These are phyloP conservation scores for Stropharia rugosoannulata DNA, from an alignment of 768 basidiomycete genomes.

Conservation along the genomic window DNA sequence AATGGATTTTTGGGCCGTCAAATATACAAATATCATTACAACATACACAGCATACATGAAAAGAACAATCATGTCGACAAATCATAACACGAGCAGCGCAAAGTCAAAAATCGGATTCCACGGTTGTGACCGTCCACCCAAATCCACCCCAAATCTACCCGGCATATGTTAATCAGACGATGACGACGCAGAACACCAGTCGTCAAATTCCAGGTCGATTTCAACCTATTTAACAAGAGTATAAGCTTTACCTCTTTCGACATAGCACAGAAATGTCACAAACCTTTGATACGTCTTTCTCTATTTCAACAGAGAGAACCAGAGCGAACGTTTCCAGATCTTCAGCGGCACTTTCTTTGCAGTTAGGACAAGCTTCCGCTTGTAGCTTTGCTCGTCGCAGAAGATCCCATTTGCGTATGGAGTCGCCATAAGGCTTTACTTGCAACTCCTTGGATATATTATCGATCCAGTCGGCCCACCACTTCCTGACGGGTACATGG, in stretches of 20 bases:
- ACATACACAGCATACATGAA: too few species aligned
- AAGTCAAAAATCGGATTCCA: too few species aligned
- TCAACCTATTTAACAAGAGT: slow-evolving; percentile 16
- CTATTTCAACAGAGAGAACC: slow-evolving; percentile 30
- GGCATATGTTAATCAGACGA: neutral
- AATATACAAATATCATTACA: too few species aligned
- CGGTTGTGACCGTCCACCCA: too few species aligned
- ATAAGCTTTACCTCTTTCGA: neutral
- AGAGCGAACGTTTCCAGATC: slow-evolving; percentile 30
- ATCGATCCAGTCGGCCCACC: slow-evolving; percentile 34
- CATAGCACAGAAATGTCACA: neutral
- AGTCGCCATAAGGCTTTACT: slow-evolving; percentile 32
- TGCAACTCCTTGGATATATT: slow-evolving; percentile 27
- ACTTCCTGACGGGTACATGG: slow-evolving; percentile 24
- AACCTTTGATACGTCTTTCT: slow-evolving; percentile 30
- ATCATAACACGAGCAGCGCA: too few species aligned
- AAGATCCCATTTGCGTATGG: slow-evolving; percentile 30
- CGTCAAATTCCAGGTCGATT: slow-evolving; percentile 24
- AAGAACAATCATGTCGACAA: too few species aligned
- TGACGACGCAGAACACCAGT: slow-evolving; percentile 16
- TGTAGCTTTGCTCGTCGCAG: slow-evolving; percentile 21
- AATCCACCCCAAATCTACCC: too few species aligned
- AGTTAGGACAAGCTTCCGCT: slow-evolving; percentile 26
- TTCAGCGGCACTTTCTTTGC: slow-evolving; percentile 21
- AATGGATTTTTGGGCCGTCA: too few species aligned